Percentiles rank a stretch among this genome's conserved stretches.
These are phyloP conservation scores for Penicillium ochrochloron DNA, from an alignment of 495 filamentous ascomycete species.

Conservation along the genomic window DNA sequence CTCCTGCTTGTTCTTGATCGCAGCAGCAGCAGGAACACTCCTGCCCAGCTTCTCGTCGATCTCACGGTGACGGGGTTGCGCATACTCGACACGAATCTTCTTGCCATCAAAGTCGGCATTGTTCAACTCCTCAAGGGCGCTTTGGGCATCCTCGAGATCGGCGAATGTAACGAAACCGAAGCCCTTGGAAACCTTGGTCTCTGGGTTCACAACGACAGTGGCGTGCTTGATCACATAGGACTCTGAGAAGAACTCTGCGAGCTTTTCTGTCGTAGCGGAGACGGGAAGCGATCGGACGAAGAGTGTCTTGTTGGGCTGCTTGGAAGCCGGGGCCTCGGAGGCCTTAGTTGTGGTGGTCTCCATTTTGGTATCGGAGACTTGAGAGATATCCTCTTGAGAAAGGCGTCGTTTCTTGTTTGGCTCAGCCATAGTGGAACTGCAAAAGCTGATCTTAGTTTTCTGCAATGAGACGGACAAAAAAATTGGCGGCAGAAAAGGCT, in stretches of 20 bases:
- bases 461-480: conserved; percentile 33
- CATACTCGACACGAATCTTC: conserved; percentile 83
- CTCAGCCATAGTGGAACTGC: conserved; percentile 38
- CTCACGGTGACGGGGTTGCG: conserved; percentile 80
- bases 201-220: conserved; percentile 77
- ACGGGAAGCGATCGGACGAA: conserved; percentile 88
- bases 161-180: conserved; percentile 98
- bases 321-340: conserved; percentile 30
- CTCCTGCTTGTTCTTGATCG: conserved; percentile 58
- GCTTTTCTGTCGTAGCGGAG: conserved; percentile 75
- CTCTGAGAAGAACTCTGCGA: conserved; percentile 90
- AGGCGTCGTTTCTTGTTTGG: conserved; percentile 39
- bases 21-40: conserved; percentile 51
- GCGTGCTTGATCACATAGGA: conserved; percentile 94
- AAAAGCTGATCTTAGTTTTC: conserved; percentile 3
- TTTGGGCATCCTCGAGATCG: conserved; percentile 85
- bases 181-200: conserved; percentile 83
- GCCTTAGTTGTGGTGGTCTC: conserved; percentile 31
- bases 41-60: conserved; percentile 54
- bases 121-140: conserved; percentile 78
- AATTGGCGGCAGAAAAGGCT: conserved; percentile 53
- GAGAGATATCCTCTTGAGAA: conserved; percentile 29
- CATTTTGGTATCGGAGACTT: conserved; percentile 26
- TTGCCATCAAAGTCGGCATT: conserved; percentile 73
- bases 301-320: conserved; percentile 65